A percentile compares a stretch with the other conserved stretches of the same genome.
These are phyloP conservation scores for Pythium periplocum DNA, from an alignment of 352 stramenopile species.

Conservation along the genomic window DNA sequence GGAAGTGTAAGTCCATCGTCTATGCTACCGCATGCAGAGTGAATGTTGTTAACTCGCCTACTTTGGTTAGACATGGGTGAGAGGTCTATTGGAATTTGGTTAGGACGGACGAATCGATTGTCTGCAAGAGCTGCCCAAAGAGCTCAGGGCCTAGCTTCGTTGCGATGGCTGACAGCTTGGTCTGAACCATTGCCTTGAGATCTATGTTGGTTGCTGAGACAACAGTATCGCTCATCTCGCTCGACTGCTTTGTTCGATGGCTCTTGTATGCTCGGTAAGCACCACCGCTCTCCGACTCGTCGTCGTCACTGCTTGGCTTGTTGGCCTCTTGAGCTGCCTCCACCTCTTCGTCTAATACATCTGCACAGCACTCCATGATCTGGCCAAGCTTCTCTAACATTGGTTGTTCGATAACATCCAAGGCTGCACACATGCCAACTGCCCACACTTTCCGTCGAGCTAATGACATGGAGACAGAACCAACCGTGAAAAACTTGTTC, in stretches of 20 bases:
- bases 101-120: slow-evolving; percentile 52
- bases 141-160: slow-evolving; percentile 26
- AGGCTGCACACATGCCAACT: slow-evolving; percentile 36
- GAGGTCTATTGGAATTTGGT: slow-evolving; percentile 40
- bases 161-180: slow-evolving; percentile 36
- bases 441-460: slow-evolving; percentile 65
- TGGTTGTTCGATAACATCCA: slow-evolving; percentile 27
- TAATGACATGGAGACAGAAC: slow-evolving; percentile 50
- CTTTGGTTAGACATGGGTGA: too few species aligned
- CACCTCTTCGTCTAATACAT: slow-evolving; percentile 71
- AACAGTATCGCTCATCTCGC: slow-evolving; percentile 24
- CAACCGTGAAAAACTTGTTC: slow-evolving; percentile 65
- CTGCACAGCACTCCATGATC: slow-evolving; percentile 54
- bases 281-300: slow-evolving; percentile 18
- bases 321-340: slow-evolving; percentile 20
- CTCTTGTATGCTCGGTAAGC: slow-evolving; percentile 53
- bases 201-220: slow-evolving; percentile 28
- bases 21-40: too few species aligned
- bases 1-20: too few species aligned
- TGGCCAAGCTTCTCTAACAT: slow-evolving; percentile 57
- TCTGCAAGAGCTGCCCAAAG: slow-evolving; percentile 53
- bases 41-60: too few species aligned
- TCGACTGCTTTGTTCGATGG: slow-evolving; percentile 22
- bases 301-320: slow-evolving; percentile 32
- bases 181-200: slow-evolving; percentile 36